Evolutionary conservation across 495 filamentous ascomycete genomes (phyloP).

Genomic region (Elasticomyces elasticus): DNA sequence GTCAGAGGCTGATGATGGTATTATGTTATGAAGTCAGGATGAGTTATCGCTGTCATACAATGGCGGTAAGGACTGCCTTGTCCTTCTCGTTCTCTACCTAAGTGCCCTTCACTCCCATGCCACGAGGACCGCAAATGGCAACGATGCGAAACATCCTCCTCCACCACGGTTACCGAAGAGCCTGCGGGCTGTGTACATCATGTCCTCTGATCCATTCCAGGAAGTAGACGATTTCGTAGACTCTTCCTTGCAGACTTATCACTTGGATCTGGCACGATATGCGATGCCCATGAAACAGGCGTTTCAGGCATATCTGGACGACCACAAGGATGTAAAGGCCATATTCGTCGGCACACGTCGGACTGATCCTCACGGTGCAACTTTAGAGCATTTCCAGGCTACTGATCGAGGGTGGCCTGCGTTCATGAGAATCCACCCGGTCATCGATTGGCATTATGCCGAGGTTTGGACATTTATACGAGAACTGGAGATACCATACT

Average conservation of each 20-base stretch:
- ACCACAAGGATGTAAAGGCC: conserved; percentile 55
- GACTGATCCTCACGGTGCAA: conserved; percentile 82
- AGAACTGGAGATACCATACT: conserved; percentile 67
- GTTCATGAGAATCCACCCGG: conserved; percentile 88
- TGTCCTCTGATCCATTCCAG: conserved; percentile 66
- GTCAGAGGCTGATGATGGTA: conserved; percentile 1
- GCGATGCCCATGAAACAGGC: conserved; percentile 66
- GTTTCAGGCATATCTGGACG: conserved; percentile 64
- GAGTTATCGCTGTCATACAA: conserved; percentile 91
- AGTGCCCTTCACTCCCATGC: conserved; percentile 45
- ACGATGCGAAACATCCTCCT: conserved; percentile 20
- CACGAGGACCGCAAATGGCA: background rate
- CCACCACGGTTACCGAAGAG: conserved; percentile 20
- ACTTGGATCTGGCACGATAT: conserved; percentile 67
- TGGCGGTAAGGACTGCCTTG: conserved; percentile 95
- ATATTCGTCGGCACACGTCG: conserved; percentile 88
- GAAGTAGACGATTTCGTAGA: conserved; percentile 79
- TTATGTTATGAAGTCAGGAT: conserved; percentile 44
- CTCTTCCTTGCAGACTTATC: conserved; percentile 52
- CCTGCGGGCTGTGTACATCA: conserved; percentile 80
- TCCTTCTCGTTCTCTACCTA: conserved; percentile 82
- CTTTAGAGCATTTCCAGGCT: conserved; percentile 65
- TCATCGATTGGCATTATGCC: conserved; percentile 94
- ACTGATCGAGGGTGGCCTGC: conserved; percentile 86
- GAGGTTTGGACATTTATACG: conserved; percentile 95